Percentiles rank a stretch among this genome's conserved stretches.
Conservation (phyloP, 164 flowering plant species). For the Berberis thunbergii region DNA sequence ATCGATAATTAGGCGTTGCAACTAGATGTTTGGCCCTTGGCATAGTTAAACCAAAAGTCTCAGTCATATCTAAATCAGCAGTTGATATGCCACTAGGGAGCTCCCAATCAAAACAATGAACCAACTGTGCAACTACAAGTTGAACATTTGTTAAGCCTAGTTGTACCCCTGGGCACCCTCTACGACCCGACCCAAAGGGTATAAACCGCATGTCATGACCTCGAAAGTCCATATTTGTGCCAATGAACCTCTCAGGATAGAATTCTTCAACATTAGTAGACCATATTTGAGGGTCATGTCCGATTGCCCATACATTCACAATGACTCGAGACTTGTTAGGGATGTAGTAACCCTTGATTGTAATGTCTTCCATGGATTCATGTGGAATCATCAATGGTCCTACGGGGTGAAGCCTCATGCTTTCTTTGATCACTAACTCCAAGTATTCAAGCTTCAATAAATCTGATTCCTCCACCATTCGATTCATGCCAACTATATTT, state of each 20-base stretch:
- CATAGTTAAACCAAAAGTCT: neutral
- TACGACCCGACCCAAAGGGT: no score
- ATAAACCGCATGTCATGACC: neutral
- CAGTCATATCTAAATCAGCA: neutral
- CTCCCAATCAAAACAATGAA: neutral
- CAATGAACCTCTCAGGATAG: neutral
- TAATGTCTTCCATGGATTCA: neutral
- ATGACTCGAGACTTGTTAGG: neutral
- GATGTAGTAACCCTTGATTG: neutral
- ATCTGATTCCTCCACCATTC: no score
- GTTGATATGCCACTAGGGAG: neutral
- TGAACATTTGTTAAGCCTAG: no score
- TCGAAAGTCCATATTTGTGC: neutral
- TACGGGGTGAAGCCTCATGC: no score
- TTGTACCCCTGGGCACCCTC: no score
- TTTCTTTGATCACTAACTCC: no score
- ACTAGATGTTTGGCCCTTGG: neutral
- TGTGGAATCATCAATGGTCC: neutral
- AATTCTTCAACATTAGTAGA: neutral
- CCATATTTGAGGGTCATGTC: neutral
- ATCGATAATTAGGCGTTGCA: constrained; percentile 1
- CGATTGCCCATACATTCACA: neutral
- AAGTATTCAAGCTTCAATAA: no score
- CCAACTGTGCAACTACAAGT: no score
- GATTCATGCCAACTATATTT: no score